phyloP scores from a whole-genome alignment of 495 filamentous ascomycete species.

The Penicilliopsis zonata region DNA sequence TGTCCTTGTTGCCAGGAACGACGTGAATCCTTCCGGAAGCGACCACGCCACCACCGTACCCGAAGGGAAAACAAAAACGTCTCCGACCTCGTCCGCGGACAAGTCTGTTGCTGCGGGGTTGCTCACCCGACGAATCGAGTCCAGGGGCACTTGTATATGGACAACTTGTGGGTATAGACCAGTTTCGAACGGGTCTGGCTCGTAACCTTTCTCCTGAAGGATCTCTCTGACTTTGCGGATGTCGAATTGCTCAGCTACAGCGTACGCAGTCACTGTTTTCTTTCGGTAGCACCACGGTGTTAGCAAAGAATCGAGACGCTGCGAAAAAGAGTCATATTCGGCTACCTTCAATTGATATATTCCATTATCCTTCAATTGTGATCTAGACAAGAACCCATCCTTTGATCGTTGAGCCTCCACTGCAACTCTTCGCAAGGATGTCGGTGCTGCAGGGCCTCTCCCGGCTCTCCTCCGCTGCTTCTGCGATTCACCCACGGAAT shows the following conservation, averaged over 20 bases:
- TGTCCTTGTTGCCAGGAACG: slow-evolving; percentile 58
- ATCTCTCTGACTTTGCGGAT: slow-evolving; percentile 61
- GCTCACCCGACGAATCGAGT: slow-evolving; percentile 32
- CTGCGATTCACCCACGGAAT: slow-evolving; percentile 12
- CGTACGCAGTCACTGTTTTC: slow-evolving; percentile 66
- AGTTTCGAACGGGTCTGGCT: slow-evolving; percentile 48
- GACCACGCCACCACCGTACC: slow-evolving; percentile 92
- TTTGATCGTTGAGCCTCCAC: slow-evolving; percentile 48
- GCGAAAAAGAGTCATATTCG: no score
- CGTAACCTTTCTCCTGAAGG: slow-evolving; percentile 56
- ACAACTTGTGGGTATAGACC: slow-evolving; percentile 55
- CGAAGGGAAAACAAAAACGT: slow-evolving; percentile 94
- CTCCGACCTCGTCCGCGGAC: slow-evolving; percentile 54
- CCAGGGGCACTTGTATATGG: slow-evolving; percentile 47
- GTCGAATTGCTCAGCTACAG: slow-evolving; percentile 77
- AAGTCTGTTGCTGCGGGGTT: slow-evolving; percentile 48
- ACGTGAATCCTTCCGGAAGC: slow-evolving; percentile 57
- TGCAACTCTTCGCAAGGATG: slow-evolving; percentile 44
- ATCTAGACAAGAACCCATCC: slow-evolving; percentile 30
- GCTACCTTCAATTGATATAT: slow-evolving; percentile 32
- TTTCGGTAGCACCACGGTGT: slow-evolving; percentile 14
- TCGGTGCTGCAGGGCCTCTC: slow-evolving; percentile 37
- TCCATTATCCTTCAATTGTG: slow-evolving; percentile 29
- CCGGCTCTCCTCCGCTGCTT: slow-evolving; percentile 31
- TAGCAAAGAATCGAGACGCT: slow-evolving; percentile 7